These are phyloP conservation scores for Podila epigama DNA, from an alignment of 192 early-diverging fungal genomes.

Conservation along the genomic window DNA sequence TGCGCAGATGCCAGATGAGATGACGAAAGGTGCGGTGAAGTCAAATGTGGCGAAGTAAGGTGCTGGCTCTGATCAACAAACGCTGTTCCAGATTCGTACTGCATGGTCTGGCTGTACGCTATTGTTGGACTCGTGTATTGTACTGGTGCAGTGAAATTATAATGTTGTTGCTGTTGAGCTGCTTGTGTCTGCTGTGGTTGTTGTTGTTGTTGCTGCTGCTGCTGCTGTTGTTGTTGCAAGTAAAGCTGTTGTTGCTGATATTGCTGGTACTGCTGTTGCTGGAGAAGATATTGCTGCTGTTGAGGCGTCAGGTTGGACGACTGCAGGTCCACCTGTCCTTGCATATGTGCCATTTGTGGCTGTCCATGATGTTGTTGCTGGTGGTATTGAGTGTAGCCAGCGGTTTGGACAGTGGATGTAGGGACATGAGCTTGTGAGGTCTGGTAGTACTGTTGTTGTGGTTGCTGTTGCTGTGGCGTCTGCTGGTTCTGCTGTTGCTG, in stretches of 20 bases:
- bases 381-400: too few relatives aligned
- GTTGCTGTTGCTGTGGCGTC: neutral
- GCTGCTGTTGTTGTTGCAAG: constrained; percentile 11
- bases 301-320: constrained; percentile 20
- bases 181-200: constrained; percentile 17
- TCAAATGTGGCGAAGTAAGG: constrained; percentile 30
- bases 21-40: constrained; percentile 42
- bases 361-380: neutral
- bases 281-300: constrained; percentile 15
- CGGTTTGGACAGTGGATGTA: neutral
- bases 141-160: constrained; percentile 21
- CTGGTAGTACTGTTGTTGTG: constrained; percentile 1
- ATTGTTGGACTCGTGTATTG: constrained; percentile 41
- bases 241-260: constrained; percentile 24
- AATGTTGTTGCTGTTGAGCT: constrained; percentile 32
- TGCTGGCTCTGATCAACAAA: constrained; percentile 32
- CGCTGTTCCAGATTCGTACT: constrained; percentile 28
- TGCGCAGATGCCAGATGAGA: constrained; percentile 24
- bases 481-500: constrained; percentile 5
- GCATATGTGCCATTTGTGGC: neutral
- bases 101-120: constrained; percentile 38
- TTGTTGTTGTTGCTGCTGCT: constrained; percentile 14
- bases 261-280: constrained; percentile 2
- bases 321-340: constrained; percentile 6
- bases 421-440: neutral